Base-by-base conservation (phyloP, 176 grass and related monocot species). In the Neostapfia colusana region DNA sequence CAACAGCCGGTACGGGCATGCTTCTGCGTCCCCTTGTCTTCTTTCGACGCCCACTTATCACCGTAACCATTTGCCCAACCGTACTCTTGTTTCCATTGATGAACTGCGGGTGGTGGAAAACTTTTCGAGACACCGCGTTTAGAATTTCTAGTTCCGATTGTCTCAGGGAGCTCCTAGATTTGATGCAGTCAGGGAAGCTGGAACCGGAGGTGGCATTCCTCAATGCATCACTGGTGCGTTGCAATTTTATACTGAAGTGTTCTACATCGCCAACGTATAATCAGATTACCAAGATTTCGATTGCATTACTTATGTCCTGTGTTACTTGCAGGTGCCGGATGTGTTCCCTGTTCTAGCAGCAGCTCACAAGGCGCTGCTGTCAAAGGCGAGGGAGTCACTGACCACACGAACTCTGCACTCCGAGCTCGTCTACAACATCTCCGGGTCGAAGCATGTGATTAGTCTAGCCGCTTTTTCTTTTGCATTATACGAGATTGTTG, bases 351-450 rank as follows among this genome's bases (percentile, higher is more conserved):
- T 99, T 44, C 81, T 95, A 6, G 87, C 79, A 1, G 95, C 95
- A 40, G 91, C 91, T 10, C 89, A 92, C 50, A 95, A 95, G 80
- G 91, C 87, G 20, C 73, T 94, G 25, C 37, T 99, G 53, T 82
- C 87, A 13, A 90, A 81, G 77, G 76, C 85, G 38, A 99, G 95
- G 80, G 95, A 88, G 57, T 81, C 91, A 7, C 80, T 98, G 27
- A 95, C 80, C 43, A 95, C 95, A 31, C 84, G 87, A 18, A 98
- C 89, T 65, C 79, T 95, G 76, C 96, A 99, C 81, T 99, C 92
- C 8, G 96, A 99, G 70, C 87, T 99, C 66, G 89, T 95, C 76
- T 99, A 92, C 79, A 92, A 92, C 67, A 95, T 87, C 84, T 89
- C 96, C 0, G 89, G 91, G 0, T 99, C 92, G 37, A 95, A 99